Evolutionary conservation across 2,329 filamentous ascomycete genomes (phyloP).

Genomic region (Pyrenochaeta sp.): DNA sequence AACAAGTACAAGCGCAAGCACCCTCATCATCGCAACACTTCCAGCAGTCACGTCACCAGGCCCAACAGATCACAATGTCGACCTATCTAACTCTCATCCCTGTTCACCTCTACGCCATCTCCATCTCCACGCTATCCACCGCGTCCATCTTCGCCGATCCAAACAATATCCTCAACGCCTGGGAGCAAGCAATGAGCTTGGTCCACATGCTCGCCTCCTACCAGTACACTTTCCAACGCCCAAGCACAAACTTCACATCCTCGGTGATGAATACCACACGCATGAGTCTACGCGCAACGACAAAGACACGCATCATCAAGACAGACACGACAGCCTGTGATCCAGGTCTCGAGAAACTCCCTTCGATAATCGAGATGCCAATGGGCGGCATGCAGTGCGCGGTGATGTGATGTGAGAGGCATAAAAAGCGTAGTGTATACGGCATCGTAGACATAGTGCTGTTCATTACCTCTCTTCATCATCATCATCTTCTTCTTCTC

Average conservation of each 20-base stretch:
- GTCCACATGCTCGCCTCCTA: not conserved
- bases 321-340: too few species aligned
- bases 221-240: not conserved
- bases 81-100: not conserved
- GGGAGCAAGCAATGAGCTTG: not conserved
- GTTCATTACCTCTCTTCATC: not conserved
- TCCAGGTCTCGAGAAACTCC: not conserved
- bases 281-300: not conserved
- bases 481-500: not conserved
- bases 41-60: not conserved
- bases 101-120: not conserved
- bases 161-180: not conserved
- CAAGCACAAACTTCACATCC: not conserved
- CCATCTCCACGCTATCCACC: not conserved
- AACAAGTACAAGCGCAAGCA: not conserved
- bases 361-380: not conserved
- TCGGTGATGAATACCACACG: not conserved
- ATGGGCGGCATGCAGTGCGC: constrained; percentile 9
- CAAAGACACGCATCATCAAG: not conserved
- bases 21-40: not conserved
- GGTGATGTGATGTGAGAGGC: constrained; percentile 4
- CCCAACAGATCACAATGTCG: not conserved
- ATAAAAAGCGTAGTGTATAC: not conserved
- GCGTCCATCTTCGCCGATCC: not conserved
- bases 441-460: not conserved